Base-by-base conservation (phyloP, 208 protist genomes). In the Trypanosoma grayi region DNA sequence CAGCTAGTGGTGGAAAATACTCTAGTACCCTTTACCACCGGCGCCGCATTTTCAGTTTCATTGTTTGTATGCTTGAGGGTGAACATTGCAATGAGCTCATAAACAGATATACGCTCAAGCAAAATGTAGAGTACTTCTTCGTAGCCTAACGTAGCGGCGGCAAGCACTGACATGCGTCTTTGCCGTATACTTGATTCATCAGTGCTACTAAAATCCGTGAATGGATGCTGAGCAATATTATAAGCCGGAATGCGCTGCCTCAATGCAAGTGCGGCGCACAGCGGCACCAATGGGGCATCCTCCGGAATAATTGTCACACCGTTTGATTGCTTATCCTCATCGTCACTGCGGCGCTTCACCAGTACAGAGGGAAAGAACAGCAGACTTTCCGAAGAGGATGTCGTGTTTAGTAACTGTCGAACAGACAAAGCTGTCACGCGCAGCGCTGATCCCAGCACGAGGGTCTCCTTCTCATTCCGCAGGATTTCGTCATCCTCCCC, bases 111-210 rank as follows among this genome's bases (percentile, higher is more conserved):
- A 22, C 83, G 83, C 73, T 90, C 76, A 18, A 90, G 75, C 27
- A 93, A 58, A 13, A 85, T 81, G 37, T 80, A 81, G 20, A 93
- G 54, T 25, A 90, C 74, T 8, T 85, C 74, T 16, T 46, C 59
- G 60, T 93, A 93, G 30, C 86, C 86, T 0, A 93, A 70, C 6
- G 81, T 77, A 24, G 79, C 83, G 16, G 78, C 70, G 4, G 73
- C 81, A 22, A 83, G 74, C 16, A 93, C 50, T 18, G 86, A 80
- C 50, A 74, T 76, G 33, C 74, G 70, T 34, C 82, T 73, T 44
- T 84, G 75, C 24, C 71, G 72, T n/a, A 69, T 40, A 25, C 55
- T 44, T 20, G 36, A 30, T 40, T 70, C 62, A 36, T 58, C 60
- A 14, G 28, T 59, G 33, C 59, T 66, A 25, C 74, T 58, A 60